Conservation (phyloP, 2,329 filamentous ascomycete species). For the Phyllosticta ampelicida region DNA sequence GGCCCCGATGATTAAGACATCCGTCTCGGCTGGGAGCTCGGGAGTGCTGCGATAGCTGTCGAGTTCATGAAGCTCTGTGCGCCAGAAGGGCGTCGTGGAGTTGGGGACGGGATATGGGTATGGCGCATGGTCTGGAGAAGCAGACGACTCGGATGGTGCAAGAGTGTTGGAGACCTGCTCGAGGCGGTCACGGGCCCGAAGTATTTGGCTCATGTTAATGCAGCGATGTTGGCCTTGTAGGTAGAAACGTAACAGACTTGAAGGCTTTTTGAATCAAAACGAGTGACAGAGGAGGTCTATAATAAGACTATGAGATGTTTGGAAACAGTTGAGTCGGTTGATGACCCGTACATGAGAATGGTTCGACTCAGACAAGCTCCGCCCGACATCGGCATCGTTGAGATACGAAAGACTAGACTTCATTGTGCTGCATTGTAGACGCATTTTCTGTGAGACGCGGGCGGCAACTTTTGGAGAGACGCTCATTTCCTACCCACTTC, state of each 20-base stretch:
- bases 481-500: not conserved
- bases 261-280: not conserved
- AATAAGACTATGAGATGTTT: not conserved
- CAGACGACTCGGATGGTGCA: not conserved
- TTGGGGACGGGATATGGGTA: constrained; percentile 19
- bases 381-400: not conserved
- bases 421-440: not conserved
- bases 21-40: constrained; percentile 18
- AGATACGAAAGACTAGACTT: not conserved
- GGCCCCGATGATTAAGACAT: constrained; percentile 25
- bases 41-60: constrained; percentile 21
- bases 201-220: not conserved
- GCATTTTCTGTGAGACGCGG: not conserved
- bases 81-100: constrained; percentile 27
- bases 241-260: not conserved
- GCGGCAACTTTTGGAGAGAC: not conserved
- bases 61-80: constrained; percentile 20
- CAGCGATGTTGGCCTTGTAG: not conserved
- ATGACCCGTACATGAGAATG: not conserved
- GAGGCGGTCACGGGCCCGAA: not conserved
- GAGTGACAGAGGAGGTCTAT: not conserved
- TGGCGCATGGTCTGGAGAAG: constrained; percentile 2
- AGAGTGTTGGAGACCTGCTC: not conserved
- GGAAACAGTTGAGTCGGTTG: not conserved
- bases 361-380: not conserved